phyloP scores from a whole-genome alignment of 495 filamentous ascomycete genomes.

The Bacidia gigantensis region DNA sequence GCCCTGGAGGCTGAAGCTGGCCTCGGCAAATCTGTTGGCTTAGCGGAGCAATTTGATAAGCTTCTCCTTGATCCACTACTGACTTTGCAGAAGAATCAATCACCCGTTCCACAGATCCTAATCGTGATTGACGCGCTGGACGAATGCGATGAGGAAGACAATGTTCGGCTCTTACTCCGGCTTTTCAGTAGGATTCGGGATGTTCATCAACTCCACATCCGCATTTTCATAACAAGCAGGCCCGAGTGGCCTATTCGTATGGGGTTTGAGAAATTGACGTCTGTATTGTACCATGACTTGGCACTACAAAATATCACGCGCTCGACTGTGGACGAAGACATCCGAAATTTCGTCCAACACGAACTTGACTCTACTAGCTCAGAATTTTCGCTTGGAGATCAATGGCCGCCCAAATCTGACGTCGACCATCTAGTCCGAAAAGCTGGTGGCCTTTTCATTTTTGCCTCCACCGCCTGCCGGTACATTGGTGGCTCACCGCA shows the following conservation, averaged over 20 bases:
- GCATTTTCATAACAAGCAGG: conserved; percentile 31
- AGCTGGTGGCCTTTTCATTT: conserved; percentile 33
- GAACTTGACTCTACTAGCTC: conserved; percentile 11
- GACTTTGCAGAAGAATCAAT: too few species aligned
- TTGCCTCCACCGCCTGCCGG: conserved; percentile 29
- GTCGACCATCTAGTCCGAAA: conserved; percentile 24
- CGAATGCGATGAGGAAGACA: conserved; percentile 32
- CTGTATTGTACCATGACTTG: conserved; percentile 18
- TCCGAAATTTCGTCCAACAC: conserved; percentile 19
- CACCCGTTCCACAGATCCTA: too few species aligned
- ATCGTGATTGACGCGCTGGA: conserved; percentile 43
- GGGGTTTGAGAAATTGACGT: conserved; percentile 18
- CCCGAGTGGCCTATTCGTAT: conserved; percentile 32
- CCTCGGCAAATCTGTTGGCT: too few species aligned
- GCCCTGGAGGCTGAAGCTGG: too few species aligned
- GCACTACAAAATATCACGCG: conserved; percentile 14
- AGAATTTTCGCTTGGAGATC: conserved; percentile 7
- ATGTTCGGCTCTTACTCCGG: conserved; percentile 27
- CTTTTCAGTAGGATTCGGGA: conserved; percentile 21
- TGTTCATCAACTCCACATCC: conserved; percentile 10
- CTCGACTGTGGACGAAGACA: conserved; percentile 18
- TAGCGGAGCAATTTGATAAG: too few species aligned
- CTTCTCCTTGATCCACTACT: too few species aligned
- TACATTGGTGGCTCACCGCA: conserved; percentile 18
- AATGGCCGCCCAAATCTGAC: conserved; percentile 29